A percentile compares a stretch with the other conserved stretches of the same genome.
phyloP scores from a whole-genome alignment of 2,329 filamentous ascomycete genomes.

The Colletotrichum orchidophilum region DNA sequence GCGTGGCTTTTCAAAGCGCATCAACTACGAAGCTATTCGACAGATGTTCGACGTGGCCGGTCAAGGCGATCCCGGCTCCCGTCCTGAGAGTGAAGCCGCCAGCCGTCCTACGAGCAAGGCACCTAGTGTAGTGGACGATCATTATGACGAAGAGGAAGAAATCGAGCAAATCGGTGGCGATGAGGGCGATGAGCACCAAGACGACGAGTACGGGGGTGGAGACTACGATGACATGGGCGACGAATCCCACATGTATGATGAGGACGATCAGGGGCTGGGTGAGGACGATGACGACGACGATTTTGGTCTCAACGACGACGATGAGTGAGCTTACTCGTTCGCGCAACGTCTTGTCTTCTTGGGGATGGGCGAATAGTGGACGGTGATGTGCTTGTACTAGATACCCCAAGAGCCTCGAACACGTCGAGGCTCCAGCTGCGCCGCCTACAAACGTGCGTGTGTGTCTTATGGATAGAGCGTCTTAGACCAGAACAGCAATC shows the following conservation, averaged over 20 bases:
- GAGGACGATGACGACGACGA: conserved; percentile 31
- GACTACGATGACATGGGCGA: conserved; percentile 46
- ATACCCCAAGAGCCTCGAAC: conserved; percentile 14
- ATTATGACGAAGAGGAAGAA: conserved; percentile 47
- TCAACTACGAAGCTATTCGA: conserved; percentile 75
- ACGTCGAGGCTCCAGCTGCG: background rate
- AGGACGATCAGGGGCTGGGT: conserved; percentile 27
- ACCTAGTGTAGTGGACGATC: conserved; percentile 48
- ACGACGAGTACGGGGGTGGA: conserved; percentile 44
- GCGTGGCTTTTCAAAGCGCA: conserved; percentile 76
- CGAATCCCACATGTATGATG: conserved; percentile 36
- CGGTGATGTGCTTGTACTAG: conserved; percentile 7
- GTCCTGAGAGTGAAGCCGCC: conserved; percentile 55
- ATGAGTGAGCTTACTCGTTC: conserved; percentile 12
- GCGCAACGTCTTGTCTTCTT: background rate
- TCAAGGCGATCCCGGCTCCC: conserved; percentile 57
- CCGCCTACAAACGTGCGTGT: background rate
- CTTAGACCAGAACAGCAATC: background rate
- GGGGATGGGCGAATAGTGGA: background rate
- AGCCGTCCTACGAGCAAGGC: conserved; percentile 46
- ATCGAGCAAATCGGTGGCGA: conserved; percentile 40
- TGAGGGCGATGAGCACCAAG: conserved; percentile 37
- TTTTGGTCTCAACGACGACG: conserved; percentile 27
- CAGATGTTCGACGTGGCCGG: conserved; percentile 63
- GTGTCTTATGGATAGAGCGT: background rate